These are phyloP conservation scores for Centrapalus pauciflorus DNA, from an alignment of 129 eudicot genomes.

Conservation along the genomic window DNA sequence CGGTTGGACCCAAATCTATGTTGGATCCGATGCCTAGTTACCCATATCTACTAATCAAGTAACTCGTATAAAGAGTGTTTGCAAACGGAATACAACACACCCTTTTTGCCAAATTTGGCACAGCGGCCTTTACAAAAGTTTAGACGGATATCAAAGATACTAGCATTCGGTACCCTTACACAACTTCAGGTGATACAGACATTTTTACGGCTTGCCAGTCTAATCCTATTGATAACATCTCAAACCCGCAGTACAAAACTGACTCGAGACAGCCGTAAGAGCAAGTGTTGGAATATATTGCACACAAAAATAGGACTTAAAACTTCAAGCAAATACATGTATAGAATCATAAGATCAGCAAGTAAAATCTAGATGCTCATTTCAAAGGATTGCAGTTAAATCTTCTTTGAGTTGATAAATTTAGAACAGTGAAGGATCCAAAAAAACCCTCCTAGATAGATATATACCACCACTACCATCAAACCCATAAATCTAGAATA, in stretches of 20 bases:
- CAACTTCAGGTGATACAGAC: too few species aligned
- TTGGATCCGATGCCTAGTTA: too few species aligned
- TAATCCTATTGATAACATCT: too few species aligned
- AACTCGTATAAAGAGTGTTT: too few species aligned
- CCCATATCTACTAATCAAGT: too few species aligned
- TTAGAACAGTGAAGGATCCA: constrained; percentile 14
- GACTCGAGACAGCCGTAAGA: neutral
- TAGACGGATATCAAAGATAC: too few species aligned
- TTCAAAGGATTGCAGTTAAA: constrained; percentile 19
- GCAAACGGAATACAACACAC: too few species aligned
- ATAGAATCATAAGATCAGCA: constrained; percentile 19
- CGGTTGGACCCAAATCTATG: too few species aligned
- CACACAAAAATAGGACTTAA: constrained; percentile 9
- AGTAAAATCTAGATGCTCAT: constrained; percentile 39
- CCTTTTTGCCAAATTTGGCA: too few species aligned
- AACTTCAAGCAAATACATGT: constrained; percentile 19
- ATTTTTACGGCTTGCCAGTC: too few species aligned
- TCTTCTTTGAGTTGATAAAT: constrained; percentile 16
- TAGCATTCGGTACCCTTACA: too few species aligned
- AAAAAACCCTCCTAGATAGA: constrained; percentile 17
- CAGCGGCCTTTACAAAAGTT: too few species aligned
- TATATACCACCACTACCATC: constrained; percentile 20
- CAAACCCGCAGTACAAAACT: neutral
- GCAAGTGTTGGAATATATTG: constrained; percentile 6
- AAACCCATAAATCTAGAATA: constrained; percentile 18